A percentile compares a stretch with the other conserved stretches of the same genome.
phyloP scores from a whole-genome alignment of 805 yeast species.

The Dipodascus albidus region DNA sequence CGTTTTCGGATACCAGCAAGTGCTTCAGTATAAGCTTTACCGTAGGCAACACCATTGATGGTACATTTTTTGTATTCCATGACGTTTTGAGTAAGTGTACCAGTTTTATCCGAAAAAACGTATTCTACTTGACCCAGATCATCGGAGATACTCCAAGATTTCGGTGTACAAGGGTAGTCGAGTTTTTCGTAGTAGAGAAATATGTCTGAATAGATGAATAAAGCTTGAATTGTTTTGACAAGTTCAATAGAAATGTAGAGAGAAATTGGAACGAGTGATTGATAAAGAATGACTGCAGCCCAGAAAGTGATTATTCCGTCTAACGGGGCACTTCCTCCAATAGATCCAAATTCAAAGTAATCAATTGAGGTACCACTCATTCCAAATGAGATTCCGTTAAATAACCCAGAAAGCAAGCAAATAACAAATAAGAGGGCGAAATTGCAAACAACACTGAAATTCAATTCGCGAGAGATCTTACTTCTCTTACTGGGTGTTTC shows the following conservation, averaged over 20 bases:
- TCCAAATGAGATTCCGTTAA: constrained; percentile 55
- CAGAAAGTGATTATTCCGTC: constrained; percentile 61
- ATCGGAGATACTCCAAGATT: constrained; percentile 75
- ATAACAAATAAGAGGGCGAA: constrained; percentile 48
- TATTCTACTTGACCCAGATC: constrained; percentile 79
- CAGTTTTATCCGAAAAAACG: constrained; percentile 74
- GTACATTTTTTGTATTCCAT: constrained; percentile 78
- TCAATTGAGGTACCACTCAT: constrained; percentile 33
- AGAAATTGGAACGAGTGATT: constrained; percentile 71
- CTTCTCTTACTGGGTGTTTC: constrained; percentile 65
- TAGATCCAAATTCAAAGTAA: constrained; percentile 51
- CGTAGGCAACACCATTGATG: constrained; percentile 55
- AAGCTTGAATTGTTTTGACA: constrained; percentile 66
- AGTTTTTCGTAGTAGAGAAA: constrained; percentile 57
- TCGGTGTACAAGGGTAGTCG: constrained; percentile 71
- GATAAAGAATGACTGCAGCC: constrained; percentile 63
- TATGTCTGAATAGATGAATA: constrained; percentile 58
- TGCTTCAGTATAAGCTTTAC: constrained; percentile 70
- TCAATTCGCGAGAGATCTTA: constrained; percentile 52
- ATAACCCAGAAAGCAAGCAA: constrained; percentile 57
- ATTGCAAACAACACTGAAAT: constrained; percentile 53
- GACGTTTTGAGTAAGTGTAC: constrained; percentile 71
- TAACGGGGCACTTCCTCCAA: constrained; percentile 46
- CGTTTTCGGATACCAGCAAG: constrained; percentile 61
- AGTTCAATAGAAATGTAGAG: constrained; percentile 70